Conservation (phyloP, 805 yeast genomes). For the Saturnispora kantuleensis region DNA sequence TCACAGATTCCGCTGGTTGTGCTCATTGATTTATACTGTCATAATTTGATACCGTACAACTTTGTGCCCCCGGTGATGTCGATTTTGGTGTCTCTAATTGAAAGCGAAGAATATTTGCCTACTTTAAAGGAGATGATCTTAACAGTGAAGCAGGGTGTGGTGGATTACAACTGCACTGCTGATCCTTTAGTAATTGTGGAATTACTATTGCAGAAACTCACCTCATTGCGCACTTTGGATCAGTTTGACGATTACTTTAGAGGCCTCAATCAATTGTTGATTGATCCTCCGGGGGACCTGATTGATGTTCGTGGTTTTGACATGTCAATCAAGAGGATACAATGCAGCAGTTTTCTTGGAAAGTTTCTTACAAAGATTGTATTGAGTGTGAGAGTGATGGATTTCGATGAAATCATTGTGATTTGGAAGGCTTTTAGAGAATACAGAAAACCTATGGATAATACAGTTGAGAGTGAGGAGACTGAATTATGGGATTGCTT, state of each 20-base stretch:
- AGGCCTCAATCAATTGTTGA: conserved; percentile 25
- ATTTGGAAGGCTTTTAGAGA: conserved; percentile 34
- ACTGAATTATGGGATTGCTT: neutral
- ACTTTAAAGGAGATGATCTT: conserved; percentile 16
- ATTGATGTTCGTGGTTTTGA: conserved; percentile 7
- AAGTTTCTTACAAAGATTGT: conserved; percentile 33
- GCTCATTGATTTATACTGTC: conserved; percentile 38
- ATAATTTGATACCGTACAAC: conserved; percentile 30
- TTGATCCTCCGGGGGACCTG: conserved; percentile 18
- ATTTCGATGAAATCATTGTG: conserved; percentile 35
- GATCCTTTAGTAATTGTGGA: conserved; percentile 7
- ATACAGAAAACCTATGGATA: conserved; percentile 24
- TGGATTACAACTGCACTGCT: conserved; percentile 14
- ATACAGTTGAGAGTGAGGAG: conserved; percentile 11
- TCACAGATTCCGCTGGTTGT: conserved; percentile 42
- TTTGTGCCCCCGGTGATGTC: conserved; percentile 32
- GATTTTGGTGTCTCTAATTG: conserved; percentile 35
- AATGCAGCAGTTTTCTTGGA: conserved; percentile 36
- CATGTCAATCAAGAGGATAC: conserved; percentile 19
- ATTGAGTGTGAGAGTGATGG: conserved; percentile 33
- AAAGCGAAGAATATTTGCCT: conserved; percentile 17
- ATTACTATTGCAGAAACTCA: conserved; percentile 18
- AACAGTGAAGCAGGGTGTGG: conserved; percentile 18
- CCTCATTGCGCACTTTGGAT: conserved; percentile 30
- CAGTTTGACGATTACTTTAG: conserved; percentile 36